These are phyloP conservation scores for Pythium utonaiense DNA, from an alignment of 352 stramenopile species.

Conservation along the genomic window DNA sequence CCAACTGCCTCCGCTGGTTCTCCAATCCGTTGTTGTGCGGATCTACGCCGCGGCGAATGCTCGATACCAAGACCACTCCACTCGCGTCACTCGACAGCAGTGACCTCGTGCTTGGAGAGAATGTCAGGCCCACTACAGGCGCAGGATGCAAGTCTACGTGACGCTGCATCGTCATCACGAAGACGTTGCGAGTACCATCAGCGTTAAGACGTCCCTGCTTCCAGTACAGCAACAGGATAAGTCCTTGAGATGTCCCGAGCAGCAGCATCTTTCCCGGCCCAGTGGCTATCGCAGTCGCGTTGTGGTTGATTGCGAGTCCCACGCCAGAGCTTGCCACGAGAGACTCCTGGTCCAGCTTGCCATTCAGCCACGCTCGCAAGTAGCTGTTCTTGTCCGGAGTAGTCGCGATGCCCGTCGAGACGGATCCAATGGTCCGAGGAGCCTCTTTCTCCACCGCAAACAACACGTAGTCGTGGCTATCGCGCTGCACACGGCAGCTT, in stretches of 20 bases:
- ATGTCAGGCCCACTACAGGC: constrained; percentile 41
- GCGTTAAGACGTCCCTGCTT: constrained; percentile 22
- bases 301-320: constrained; percentile 20
- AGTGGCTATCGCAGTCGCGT: constrained; percentile 41
- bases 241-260: constrained; percentile 35
- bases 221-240: constrained; percentile 51
- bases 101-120: constrained; percentile 21
- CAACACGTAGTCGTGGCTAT: constrained; percentile 54
- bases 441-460: constrained; percentile 44
- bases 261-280: constrained; percentile 39
- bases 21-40: constrained; percentile 4
- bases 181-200: constrained; percentile 12
- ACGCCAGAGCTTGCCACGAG: constrained; percentile 11
- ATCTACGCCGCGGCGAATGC: constrained; percentile 1
- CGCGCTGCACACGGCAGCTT: constrained; percentile 10
- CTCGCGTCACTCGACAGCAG: constrained; percentile 41
- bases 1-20: background rate
- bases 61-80: constrained; percentile 45
- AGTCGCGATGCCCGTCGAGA: background rate
- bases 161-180: constrained; percentile 26
- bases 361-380: constrained; percentile 56
- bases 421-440: background rate
- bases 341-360: constrained; percentile 38
- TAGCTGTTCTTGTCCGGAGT: background rate
- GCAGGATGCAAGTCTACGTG: constrained; percentile 48